A percentile compares a stretch with the other conserved stretches of the same genome.
Conservation (phyloP, 306 rosid species). For the Amphicarpaea edgeworthii region DNA sequence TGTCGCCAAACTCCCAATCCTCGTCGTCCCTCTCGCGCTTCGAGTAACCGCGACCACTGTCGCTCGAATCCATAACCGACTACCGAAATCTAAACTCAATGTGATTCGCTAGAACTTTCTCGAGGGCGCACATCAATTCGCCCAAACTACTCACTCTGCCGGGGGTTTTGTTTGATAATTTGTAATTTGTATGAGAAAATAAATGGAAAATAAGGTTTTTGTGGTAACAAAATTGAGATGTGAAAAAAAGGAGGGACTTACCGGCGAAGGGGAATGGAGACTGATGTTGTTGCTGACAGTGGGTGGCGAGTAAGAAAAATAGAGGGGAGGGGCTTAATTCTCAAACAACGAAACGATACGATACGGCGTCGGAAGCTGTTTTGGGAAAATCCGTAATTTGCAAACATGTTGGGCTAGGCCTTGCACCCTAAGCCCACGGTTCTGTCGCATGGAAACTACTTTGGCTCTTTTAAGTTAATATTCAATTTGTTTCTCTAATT, state of each 20-base stretch:
- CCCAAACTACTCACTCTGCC: constrained; percentile 23
- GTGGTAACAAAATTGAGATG: neutral
- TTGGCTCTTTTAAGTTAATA: too few relatives aligned
- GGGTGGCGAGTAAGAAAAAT: neutral
- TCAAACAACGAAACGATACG: neutral
- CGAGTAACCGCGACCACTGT: constrained; percentile 46
- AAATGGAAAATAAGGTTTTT: neutral
- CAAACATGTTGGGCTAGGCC: neutral
- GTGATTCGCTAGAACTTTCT: neutral
- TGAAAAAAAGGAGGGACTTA: neutral
- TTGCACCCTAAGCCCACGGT: neutral
- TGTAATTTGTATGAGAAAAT: neutral
- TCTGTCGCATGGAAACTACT: too few relatives aligned
- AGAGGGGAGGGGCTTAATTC: neutral
- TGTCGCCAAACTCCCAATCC: constrained; percentile 76
- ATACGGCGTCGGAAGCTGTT: constrained; percentile 5
- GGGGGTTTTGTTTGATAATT: neutral
- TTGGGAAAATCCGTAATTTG: neutral
- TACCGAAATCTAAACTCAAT: constrained; percentile 26
- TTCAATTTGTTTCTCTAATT: too few relatives aligned
- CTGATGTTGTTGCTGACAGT: neutral
- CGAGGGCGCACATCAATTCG: constrained; percentile 20
- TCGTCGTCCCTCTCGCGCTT: constrained; percentile 78
- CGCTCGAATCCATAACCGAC: constrained; percentile 41
- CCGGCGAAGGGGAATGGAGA: constrained; percentile 37